Evolutionary conservation across 1,139 yeast genomes (phyloP).

Genomic region (Petasospora fabianii): DNA sequence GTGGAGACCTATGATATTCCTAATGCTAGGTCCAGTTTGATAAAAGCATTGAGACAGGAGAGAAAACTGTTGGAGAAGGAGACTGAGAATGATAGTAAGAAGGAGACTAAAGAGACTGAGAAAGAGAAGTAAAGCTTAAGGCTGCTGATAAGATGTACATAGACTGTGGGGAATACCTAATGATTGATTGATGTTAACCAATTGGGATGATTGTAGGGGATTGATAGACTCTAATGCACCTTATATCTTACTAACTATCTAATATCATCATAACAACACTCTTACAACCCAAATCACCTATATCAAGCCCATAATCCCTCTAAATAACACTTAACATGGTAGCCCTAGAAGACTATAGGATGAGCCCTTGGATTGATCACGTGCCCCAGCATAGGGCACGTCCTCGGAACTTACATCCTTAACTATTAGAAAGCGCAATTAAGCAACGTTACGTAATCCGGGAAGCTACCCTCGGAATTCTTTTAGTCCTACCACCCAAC

Average conservation of each 20-base stretch:
- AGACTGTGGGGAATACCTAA: too few species aligned
- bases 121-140: too few species aligned
- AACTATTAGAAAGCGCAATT: neutral
- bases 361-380: neutral
- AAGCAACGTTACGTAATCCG: too few species aligned
- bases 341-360: neutral
- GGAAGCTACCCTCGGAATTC: too few species aligned
- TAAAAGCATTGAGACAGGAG: conserved; percentile 49
- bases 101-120: neutral
- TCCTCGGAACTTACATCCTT: conserved; percentile 1
- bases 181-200: too few species aligned
- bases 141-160: too few species aligned
- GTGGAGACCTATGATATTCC: conserved; percentile 31
- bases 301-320: too few species aligned
- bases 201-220: too few species aligned
- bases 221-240: too few species aligned
- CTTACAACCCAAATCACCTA: too few species aligned
- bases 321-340: too few species aligned
- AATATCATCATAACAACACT: neutral
- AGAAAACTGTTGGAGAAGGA: conserved; percentile 21
- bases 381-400: neutral
- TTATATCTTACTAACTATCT: neutral
- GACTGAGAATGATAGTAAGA: neutral
- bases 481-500: too few species aligned
- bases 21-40: conserved; percentile 39